phyloP scores from a whole-genome alignment of 176 grass and related monocot genomes.

The Avena insularis region DNA sequence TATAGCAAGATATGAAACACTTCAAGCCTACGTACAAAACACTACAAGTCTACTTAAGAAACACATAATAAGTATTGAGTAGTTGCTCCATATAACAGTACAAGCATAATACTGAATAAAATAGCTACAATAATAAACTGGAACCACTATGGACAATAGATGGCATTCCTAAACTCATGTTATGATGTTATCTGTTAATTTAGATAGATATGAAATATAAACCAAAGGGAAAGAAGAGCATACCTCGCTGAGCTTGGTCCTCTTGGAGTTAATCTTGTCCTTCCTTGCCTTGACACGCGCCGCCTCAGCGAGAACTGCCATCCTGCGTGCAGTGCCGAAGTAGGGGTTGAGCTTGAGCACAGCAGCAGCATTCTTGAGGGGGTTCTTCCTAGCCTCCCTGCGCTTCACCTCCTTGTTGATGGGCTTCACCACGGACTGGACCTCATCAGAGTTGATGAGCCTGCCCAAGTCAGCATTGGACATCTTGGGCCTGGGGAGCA shows the following conservation, averaged over 20 bases:
- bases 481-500: slow-evolving; percentile 85
- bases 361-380: slow-evolving; percentile 71
- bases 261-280: slow-evolving; percentile 76
- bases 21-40: no score
- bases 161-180: neutral
- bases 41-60: neutral
- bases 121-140: neutral
- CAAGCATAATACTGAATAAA: neutral
- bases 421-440: slow-evolving; percentile 83
- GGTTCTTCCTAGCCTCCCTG: slow-evolving; percentile 76
- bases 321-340: slow-evolving; percentile 72
- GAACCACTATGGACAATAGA: neutral
- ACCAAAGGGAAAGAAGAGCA: neutral
- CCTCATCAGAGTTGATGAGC: slow-evolving; percentile 92
- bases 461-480: slow-evolving; percentile 70
- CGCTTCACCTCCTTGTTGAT: slow-evolving; percentile 86
- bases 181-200: neutral
- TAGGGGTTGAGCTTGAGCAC: slow-evolving; percentile 85
- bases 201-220: neutral
- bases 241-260: slow-evolving; percentile 62
- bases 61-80: neutral
- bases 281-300: slow-evolving; percentile 74
- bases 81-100: neutral
- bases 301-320: slow-evolving; percentile 80
- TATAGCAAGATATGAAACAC: no score